A percentile compares a stretch with the other conserved stretches of the same genome.
phyloP scores from a whole-genome alignment of 805 yeast genomes.

The Hanseniaspora valbyensis region DNA sequence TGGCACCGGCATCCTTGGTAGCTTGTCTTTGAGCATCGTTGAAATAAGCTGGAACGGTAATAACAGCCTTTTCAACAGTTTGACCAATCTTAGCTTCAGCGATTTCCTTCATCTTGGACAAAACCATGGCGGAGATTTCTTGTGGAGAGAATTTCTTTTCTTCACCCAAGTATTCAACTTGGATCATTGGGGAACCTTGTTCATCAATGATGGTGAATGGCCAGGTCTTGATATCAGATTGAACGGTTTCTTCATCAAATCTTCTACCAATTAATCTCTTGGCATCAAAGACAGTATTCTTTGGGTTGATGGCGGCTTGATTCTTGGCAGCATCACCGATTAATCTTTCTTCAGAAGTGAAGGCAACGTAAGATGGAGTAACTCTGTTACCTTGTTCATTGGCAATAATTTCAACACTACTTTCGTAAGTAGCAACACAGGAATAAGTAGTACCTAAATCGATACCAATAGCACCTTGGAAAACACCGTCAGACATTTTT shows the following conservation, averaged over 20 bases:
- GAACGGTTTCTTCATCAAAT: conserved; percentile 64
- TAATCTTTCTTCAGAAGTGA: conserved; percentile 67
- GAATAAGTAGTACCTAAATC: conserved; percentile 87
- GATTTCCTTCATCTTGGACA: conserved; percentile 72
- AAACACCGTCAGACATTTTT: conserved; percentile 93
- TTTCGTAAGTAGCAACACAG: conserved; percentile 70
- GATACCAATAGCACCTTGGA: conserved; percentile 99
- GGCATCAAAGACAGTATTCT: conserved; percentile 71
- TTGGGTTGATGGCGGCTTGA: conserved; percentile 72
- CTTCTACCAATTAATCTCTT: conserved; percentile 74
- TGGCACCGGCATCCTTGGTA: conserved; percentile 72
- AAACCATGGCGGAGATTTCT: conserved; percentile 66
- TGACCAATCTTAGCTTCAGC: conserved; percentile 68
- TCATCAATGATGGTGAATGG: conserved; percentile 62
- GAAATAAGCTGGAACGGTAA: conserved; percentile 72
- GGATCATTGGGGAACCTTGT: conserved; percentile 56
- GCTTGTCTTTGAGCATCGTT: conserved; percentile 75
- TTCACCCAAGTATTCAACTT: conserved; percentile 61
- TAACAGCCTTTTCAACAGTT: conserved; percentile 62
- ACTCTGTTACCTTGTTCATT: conserved; percentile 81
- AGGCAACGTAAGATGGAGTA: conserved; percentile 72
- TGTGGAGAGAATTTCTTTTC: conserved; percentile 61
- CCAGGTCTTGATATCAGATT: conserved; percentile 86
- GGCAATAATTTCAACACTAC: conserved; percentile 68
- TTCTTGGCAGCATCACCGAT: conserved; percentile 78